These are phyloP conservation scores for Isoetes taiwanensis DNA, from an alignment of 75 land plant species.

Conservation along the genomic window DNA sequence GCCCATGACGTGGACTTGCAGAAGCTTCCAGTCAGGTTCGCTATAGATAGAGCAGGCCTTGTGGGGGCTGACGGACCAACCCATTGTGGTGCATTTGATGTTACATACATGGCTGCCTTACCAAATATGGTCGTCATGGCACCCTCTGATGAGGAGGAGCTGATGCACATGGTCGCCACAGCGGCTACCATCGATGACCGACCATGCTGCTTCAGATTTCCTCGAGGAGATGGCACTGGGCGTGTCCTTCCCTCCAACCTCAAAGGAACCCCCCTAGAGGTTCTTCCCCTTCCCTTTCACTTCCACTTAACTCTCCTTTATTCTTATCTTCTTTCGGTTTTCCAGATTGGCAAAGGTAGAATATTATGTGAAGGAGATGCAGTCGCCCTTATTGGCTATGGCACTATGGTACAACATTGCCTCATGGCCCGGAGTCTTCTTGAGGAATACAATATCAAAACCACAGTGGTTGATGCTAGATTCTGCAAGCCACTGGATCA, in stretches of 20 bases:
- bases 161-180: conserved; percentile 46
- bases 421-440: conserved; percentile 22
- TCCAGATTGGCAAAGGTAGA: conserved; percentile 38
- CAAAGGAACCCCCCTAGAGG: conserved; percentile 40
- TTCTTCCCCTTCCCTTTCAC: conserved; percentile 7
- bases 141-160: conserved; percentile 33
- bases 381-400: conserved; percentile 40
- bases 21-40: conserved; percentile 52
- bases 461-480: conserved; percentile 38
- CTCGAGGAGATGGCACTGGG: conserved; percentile 41
- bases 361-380: conserved; percentile 27
- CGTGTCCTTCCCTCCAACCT: conserved; percentile 18
- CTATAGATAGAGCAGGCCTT: conserved; percentile 48
- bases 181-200: conserved; percentile 43
- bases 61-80: conserved; percentile 64
- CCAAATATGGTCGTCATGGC: conserved; percentile 62
- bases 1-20: conserved; percentile 58
- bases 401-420: conserved; percentile 35
- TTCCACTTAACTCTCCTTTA: too few relatives aligned
- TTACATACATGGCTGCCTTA: conserved; percentile 43
- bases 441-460: conserved; percentile 10
- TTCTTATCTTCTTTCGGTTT: too few relatives aligned
- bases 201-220: conserved; percentile 42
- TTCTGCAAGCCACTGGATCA: conserved; percentile 45
- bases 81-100: conserved; percentile 47